Evolutionary conservation across 192 early-diverging fungal species (phyloP), one percentile per base, ranked within the genome.

Genomic region (Coemansia sp.): DNA sequence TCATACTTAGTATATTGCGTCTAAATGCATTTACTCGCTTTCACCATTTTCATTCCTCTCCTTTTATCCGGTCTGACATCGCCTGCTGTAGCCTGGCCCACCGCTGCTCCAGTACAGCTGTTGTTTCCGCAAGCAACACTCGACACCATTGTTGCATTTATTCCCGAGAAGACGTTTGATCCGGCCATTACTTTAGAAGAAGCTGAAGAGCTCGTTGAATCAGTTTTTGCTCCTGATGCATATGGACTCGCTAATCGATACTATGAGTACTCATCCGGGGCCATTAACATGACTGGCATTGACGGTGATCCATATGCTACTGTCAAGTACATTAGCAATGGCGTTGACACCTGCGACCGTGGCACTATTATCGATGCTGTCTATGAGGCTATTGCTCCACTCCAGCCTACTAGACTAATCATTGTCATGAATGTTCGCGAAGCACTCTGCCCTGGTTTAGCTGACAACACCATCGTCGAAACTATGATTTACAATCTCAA

Each of bases 401-500:
- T 25, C 19, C 22, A 53, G 25, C 51, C 51, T 24, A 25, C 51
- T 4, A 53, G 51, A 24, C 22, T 53, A 10, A 53, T 53, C 23
- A 21, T 53, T 53, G 51, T 53, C 51, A 53, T 53, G 51, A 53
- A 53, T 23, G 25, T 25, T 22, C 51, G 51, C 51, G 25, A 53
- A 2, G 22, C 51, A 53, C 10, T 25, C 15, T 53, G 51, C 7
- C 25, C 51, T 8, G 51, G 51, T 14, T 3, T 23, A 4, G 51
- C 51, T 1, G 51, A 53, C 25, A 53, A 53, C 22, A 53, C 12
- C 23, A 21, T 4, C 51, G 15, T 25, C 14, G 51, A 14, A 19
- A 53, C 51, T 5, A 53, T 53, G 51, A 14, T 53, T 9, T 53
- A 25, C 22, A 25, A 24, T 9, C 51, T 53, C 14, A 14, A 53